Conservation (phyloP, 495 filamentous ascomycete species). For the Saxispiralis lemnorum region DNA sequence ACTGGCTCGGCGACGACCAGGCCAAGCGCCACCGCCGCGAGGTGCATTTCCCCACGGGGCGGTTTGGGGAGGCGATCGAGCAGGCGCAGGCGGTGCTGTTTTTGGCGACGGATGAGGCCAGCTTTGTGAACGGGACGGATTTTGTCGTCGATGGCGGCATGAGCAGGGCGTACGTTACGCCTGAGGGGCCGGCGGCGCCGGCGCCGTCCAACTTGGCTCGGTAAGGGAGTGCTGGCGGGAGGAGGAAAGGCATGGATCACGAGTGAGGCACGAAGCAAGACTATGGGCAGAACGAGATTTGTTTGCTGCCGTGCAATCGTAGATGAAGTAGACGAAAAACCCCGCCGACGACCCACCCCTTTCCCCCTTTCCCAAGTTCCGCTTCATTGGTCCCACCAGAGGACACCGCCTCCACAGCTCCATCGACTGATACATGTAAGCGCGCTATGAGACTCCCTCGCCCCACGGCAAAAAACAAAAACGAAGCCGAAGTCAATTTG, state of each 20-base stretch:
- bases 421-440: no score
- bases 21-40: slow-evolving; percentile 72
- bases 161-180: slow-evolving; percentile 86
- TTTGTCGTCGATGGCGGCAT: slow-evolving; percentile 96
- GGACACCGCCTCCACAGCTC: background rate
- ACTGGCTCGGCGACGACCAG: slow-evolving; percentile 83
- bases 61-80: slow-evolving; percentile 91
- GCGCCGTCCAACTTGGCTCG: slow-evolving; percentile 47
- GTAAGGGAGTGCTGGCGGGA: background rate
- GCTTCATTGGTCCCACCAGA: no score
- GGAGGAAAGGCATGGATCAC: no score
- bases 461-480: background rate
- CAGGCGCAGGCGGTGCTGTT: slow-evolving; percentile 89
- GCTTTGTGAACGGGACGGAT: slow-evolving; percentile 82
- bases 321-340: no score
- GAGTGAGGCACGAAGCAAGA: no score
- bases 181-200: slow-evolving; percentile 56
- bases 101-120: slow-evolving; percentile 81
- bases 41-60: slow-evolving; percentile 85
- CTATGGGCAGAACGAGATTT: no score
- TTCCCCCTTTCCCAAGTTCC: no score
- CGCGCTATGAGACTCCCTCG: slow-evolving; percentile 2
- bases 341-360: no score
- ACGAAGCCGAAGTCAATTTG: slow-evolving; percentile 1
- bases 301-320: no score